These are phyloP conservation scores for Pisolithus orientalis DNA, from an alignment of 768 basidiomycete species.

Conservation along the genomic window DNA sequence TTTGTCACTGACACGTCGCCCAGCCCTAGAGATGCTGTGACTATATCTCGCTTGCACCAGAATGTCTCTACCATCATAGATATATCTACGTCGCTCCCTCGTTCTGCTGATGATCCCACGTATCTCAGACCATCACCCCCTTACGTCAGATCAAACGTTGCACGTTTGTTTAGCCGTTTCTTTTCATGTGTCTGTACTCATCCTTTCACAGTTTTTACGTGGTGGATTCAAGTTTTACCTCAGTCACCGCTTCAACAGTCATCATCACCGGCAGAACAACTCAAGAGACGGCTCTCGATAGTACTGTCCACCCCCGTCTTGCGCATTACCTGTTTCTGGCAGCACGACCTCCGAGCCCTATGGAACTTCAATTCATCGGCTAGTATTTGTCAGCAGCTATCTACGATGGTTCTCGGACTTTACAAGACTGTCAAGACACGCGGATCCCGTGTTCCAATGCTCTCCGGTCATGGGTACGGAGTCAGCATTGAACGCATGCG, in stretches of 20 bases:
- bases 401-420: slow-evolving; percentile 77
- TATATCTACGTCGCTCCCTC: slow-evolving; percentile 89
- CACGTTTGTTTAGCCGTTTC: slow-evolving; percentile 40
- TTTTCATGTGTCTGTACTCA: slow-evolving; percentile 4
- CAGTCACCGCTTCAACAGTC: slow-evolving; percentile 31
- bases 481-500: slow-evolving; percentile 72
- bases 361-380: slow-evolving; percentile 74
- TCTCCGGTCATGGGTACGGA: slow-evolving; percentile 75
- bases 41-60: slow-evolving; percentile 80
- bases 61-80: slow-evolving; percentile 82
- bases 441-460: slow-evolving; percentile 65
- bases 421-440: slow-evolving; percentile 77
- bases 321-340: slow-evolving; percentile 90
- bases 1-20: slow-evolving; percentile 2
- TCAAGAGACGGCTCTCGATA: slow-evolving; percentile 22
- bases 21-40: slow-evolving; percentile 91
- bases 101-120: slow-evolving; percentile 83
- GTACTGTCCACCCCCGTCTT: slow-evolving; percentile 34
- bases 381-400: slow-evolving; percentile 70
- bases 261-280: slow-evolving; percentile 30
- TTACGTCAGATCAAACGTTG: slow-evolving; percentile 83
- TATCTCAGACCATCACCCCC: slow-evolving; percentile 90
- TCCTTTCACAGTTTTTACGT: slow-evolving; percentile 63
- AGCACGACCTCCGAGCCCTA: slow-evolving; percentile 83
- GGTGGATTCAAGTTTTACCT: slow-evolving; percentile 79